phyloP scores from a whole-genome alignment of 306 rosid genomes.

The Chamaecrista fasciculata region DNA sequence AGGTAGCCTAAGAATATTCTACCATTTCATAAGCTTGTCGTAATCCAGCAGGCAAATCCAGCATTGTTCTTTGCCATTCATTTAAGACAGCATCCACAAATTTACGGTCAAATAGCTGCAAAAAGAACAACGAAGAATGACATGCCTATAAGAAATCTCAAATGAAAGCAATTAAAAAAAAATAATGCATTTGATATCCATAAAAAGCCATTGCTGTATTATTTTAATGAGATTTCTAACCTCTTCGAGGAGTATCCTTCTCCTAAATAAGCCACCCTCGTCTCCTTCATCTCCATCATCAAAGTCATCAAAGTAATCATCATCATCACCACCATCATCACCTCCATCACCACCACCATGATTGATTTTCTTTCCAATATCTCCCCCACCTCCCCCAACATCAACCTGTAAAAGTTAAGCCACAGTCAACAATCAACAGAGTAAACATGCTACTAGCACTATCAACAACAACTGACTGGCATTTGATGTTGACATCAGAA shows the following conservation, averaged over 20 bases:
- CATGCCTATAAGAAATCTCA: slow-evolving; percentile 23
- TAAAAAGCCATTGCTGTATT: not conserved
- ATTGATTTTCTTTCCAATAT: slow-evolving; percentile 80
- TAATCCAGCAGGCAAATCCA: slow-evolving; percentile 98
- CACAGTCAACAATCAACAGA: not conserved
- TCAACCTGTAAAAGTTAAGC: slow-evolving; percentile 54
- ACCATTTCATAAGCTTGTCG: slow-evolving; percentile 99
- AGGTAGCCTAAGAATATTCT: slow-evolving; percentile 26
- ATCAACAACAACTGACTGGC: not conserved
- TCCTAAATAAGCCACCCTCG: slow-evolving; percentile 91
- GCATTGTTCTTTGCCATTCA: slow-evolving; percentile 92
- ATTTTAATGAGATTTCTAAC: slow-evolving; percentile 41
- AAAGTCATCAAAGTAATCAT: slow-evolving; percentile 93
- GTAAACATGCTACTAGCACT: not conserved
- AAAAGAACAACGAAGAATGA: slow-evolving; percentile 27
- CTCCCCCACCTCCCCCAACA: slow-evolving; percentile 92
- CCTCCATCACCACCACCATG: slow-evolving; percentile 99
- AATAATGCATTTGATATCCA: not conserved
- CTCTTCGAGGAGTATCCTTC: slow-evolving; percentile 86
- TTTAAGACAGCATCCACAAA: slow-evolving; percentile 90
- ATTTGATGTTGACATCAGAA: not conserved
- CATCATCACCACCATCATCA: slow-evolving; percentile 88
- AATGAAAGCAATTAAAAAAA: slow-evolving; percentile 23
- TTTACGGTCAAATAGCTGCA: slow-evolving; percentile 89
- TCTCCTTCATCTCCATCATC: slow-evolving; percentile 99